A percentile compares a stretch with the other conserved stretches of the same genome.
phyloP scores from a whole-genome alignment of 257 asterid species.

The Solanum verrucosum region DNA sequence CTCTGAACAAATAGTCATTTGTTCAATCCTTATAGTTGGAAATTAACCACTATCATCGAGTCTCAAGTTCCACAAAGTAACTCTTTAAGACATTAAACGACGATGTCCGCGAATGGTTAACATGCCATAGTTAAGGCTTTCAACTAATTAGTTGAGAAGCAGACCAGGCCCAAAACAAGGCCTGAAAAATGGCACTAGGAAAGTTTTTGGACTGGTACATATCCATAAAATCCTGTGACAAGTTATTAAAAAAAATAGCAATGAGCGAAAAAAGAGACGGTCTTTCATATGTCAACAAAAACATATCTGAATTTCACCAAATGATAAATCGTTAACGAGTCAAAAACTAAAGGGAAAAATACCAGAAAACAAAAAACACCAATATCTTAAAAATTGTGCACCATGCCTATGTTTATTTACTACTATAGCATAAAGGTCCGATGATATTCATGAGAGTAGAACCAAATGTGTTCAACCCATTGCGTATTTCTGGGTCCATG shows the following conservation, averaged over 20 bases:
- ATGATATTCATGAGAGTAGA: not conserved
- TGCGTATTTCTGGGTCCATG: constrained; percentile 82
- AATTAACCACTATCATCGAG: not conserved
- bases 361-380: not conserved
- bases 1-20: not conserved
- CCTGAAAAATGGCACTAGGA: not conserved
- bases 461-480: constrained; percentile 35
- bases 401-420: not conserved
- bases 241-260: not conserved
- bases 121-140: not conserved
- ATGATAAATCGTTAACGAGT: not conserved
- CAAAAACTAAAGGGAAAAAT: not conserved
- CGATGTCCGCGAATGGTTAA: not conserved
- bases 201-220: not conserved
- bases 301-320: not conserved
- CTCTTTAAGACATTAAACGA: not conserved
- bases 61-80: not conserved
- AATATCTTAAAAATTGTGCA: not conserved
- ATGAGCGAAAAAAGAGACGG: not conserved
- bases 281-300: not conserved
- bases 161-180: not conserved
- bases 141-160: not conserved
- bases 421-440: not conserved
- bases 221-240: not conserved
- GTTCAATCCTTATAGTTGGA: not conserved